Evolutionary conservation across 208 protist genomes (phyloP).

Genomic region (Wallacemonas sp.): DNA sequence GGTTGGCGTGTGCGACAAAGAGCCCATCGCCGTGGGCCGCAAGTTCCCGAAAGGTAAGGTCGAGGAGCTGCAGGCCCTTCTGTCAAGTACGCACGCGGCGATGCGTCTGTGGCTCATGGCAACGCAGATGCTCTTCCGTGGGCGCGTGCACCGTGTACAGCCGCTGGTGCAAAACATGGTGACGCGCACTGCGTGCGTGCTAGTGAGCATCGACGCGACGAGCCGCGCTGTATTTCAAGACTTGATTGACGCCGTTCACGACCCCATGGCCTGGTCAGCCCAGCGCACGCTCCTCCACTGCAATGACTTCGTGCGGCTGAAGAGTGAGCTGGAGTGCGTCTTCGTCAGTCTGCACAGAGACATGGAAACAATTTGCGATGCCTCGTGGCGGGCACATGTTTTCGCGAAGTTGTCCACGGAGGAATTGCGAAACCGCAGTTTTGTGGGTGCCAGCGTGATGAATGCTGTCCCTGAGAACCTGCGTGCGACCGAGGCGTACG

Average conservation of each 20-base stretch:
- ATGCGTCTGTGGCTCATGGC: conserved; percentile 54
- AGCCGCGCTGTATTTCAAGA: conserved; percentile 52
- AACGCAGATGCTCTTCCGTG: conserved; percentile 43
- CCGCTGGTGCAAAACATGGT: conserved; percentile 37
- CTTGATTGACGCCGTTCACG: conserved; percentile 53
- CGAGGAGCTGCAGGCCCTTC: conserved; percentile 8
- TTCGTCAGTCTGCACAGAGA: conserved; percentile 35
- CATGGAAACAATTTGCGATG: conserved; percentile 22
- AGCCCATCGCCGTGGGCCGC: conserved; percentile 2
- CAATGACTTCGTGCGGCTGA: conserved; percentile 45
- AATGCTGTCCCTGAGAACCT: conserved; percentile 22
- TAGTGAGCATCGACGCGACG: conserved; percentile 32
- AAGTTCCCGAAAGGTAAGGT: conserved; percentile 15
- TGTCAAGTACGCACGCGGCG: conserved; percentile 19
- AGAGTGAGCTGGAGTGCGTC: conserved; percentile 27
- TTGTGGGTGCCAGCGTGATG: conserved; percentile 26
- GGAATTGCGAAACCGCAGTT: conserved; percentile 21
- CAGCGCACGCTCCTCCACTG: conserved; percentile 32
- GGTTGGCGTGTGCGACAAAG: conserved; percentile 14
- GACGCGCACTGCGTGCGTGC: conserved; percentile 15
- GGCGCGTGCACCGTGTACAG: conserved; percentile 21
- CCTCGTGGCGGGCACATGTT: conserved; percentile 18
- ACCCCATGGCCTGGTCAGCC: conserved; percentile 33
- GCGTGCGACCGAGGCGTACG: conserved; percentile 10
- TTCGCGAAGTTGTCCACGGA: not conserved